These are phyloP conservation scores for Eremochloa ophiuroides DNA, from an alignment of 176 grass and related monocot genomes.

Conservation along the genomic window DNA sequence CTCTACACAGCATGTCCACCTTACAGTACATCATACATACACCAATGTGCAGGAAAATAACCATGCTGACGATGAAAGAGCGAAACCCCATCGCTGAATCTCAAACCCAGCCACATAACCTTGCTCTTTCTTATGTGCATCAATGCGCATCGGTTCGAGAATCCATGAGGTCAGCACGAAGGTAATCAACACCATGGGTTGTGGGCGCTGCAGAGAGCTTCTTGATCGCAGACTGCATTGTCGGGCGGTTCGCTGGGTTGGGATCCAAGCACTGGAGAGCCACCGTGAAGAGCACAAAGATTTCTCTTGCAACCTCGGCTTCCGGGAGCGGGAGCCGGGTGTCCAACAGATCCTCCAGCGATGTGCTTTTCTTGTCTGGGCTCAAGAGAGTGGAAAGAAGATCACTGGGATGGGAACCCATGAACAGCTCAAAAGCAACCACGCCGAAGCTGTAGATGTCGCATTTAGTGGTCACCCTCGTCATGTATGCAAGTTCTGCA, in stretches of 20 bases:
- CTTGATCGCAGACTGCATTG: not conserved
- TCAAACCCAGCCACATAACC: not conserved
- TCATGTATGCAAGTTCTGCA: not conserved
- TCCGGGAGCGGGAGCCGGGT: conserved; percentile 9
- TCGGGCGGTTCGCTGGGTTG: not conserved
- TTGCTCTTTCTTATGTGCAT: not conserved
- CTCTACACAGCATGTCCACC: not conserved
- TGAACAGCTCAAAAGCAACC: conserved; percentile 3
- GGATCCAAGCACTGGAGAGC: not conserved
- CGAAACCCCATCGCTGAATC: not conserved
- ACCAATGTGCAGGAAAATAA: not conserved
- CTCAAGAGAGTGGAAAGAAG: not conserved
- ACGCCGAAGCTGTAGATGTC: conserved; percentile 3
- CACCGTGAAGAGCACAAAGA: not conserved
- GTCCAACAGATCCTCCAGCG: conserved; percentile 18
- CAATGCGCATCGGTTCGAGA: not conserved
- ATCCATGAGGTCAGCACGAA: not conserved
- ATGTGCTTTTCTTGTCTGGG: not conserved
- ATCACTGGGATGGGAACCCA: not conserved
- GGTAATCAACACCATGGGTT: not conserved
- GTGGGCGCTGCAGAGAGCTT: not conserved
- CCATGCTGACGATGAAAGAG: not conserved
- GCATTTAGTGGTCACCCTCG: not conserved
- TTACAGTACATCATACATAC: not conserved
- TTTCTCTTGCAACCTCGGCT: not conserved